Conservation (phyloP, 495 filamentous ascomycete genomes). For the Chaetomium tenue region DNA sequence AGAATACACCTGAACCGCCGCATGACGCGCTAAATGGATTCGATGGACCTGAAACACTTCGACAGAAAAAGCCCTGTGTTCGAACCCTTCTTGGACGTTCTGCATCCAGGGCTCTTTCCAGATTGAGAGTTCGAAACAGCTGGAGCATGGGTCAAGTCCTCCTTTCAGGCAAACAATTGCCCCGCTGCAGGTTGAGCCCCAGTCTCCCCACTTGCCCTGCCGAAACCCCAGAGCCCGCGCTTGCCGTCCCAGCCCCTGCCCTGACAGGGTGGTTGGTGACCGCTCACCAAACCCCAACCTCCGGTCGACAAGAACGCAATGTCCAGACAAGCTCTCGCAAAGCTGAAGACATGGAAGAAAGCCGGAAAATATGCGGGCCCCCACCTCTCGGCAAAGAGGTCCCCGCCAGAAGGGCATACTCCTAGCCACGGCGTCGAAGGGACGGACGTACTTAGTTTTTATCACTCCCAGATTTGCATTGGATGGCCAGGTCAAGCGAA, state of each 20-base stretch:
- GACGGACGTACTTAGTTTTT: not conserved
- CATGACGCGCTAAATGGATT: not conserved
- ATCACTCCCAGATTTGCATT: constrained; percentile 1
- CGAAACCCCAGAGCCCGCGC: not conserved
- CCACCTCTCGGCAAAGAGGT: not conserved
- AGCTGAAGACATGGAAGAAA: not conserved
- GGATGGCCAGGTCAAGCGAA: not conserved
- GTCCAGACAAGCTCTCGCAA: not conserved
- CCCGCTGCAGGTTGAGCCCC: not conserved
- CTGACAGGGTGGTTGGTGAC: not conserved
- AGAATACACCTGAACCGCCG: not conserved
- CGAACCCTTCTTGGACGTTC: not conserved
- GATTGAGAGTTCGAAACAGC: not conserved
- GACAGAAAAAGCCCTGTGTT: not conserved
- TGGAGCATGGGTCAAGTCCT: not conserved
- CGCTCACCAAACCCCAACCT: not conserved
- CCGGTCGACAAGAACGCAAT: not conserved
- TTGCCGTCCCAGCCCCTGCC: not conserved
- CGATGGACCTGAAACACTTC: not conserved
- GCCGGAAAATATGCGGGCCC: too few relatives aligned
- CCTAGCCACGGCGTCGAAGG: not conserved
- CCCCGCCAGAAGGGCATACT: not conserved
- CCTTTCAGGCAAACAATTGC: constrained; percentile 1
- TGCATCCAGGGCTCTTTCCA: constrained; percentile 4
- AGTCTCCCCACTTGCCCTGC: not conserved